phyloP scores from a whole-genome alignment of 768 basidiomycete genomes.

The Boletus speciosus region DNA sequence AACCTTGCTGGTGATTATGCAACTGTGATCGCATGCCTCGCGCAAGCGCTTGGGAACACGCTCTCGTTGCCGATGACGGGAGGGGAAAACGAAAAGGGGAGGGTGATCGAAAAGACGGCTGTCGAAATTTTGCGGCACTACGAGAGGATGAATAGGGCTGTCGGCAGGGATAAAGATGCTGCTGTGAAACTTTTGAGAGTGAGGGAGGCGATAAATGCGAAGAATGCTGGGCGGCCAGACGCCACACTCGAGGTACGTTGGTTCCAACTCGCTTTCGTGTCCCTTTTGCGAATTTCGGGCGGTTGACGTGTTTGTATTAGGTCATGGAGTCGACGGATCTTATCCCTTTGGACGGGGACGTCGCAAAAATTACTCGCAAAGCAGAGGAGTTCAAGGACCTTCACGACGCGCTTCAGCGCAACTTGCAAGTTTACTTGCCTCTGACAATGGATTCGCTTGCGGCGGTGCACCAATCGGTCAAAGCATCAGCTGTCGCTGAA shows the following conservation, averaged over 20 bases:
- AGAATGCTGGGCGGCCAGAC: slow-evolving; percentile 69
- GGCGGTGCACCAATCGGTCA: slow-evolving; percentile 73
- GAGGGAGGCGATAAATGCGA: slow-evolving; percentile 75
- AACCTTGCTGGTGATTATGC: slow-evolving; percentile 90
- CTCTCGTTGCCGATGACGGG: slow-evolving; percentile 58
- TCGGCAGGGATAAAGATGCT: slow-evolving; percentile 70
- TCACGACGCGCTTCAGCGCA: slow-evolving; percentile 84
- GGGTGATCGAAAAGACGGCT: slow-evolving; percentile 69
- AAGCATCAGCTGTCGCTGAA: slow-evolving; percentile 68
- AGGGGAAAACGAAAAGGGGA: slow-evolving; percentile 56
- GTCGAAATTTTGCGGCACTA: slow-evolving; percentile 77
- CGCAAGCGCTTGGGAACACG: slow-evolving; percentile 81
- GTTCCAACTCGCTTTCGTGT: not conserved
- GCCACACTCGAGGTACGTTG: slow-evolving; percentile 73
- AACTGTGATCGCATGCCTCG: slow-evolving; percentile 85
- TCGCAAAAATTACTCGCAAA: slow-evolving; percentile 76
- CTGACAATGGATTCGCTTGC: slow-evolving; percentile 92
- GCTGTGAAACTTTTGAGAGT: slow-evolving; percentile 74
- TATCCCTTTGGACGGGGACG: slow-evolving; percentile 82
- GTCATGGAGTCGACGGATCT: slow-evolving; percentile 85
- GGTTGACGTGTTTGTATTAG: slow-evolving; percentile 35
- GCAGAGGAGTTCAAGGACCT: slow-evolving; percentile 88
- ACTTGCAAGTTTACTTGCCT: slow-evolving; percentile 82
- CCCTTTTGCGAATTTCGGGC: not conserved
- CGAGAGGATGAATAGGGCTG: slow-evolving; percentile 69